A percentile compares a stretch with the other conserved stretches of the same genome.
phyloP scores from a whole-genome alignment of 495 filamentous ascomycete species.

The Acidomyces sp. region DNA sequence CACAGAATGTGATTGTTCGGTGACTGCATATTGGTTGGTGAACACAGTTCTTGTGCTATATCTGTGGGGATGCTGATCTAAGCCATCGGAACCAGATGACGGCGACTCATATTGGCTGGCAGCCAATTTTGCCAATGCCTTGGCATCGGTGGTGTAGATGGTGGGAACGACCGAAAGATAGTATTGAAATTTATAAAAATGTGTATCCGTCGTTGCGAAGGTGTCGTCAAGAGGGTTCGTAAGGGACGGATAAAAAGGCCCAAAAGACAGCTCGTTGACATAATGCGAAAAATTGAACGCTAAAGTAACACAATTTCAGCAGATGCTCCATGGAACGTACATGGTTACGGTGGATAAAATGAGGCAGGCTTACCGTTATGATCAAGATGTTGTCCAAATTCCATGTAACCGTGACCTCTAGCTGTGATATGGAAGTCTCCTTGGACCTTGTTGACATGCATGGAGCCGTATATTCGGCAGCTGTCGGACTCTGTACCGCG shows the following conservation, averaged over 20 bases:
- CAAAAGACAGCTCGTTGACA: conserved; percentile 92
- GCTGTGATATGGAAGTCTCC: conserved; percentile 98
- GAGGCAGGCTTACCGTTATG: conserved; percentile 49
- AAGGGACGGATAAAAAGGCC: conserved; percentile 84
- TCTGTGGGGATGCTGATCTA: conserved; percentile 20
- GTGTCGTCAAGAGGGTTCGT: conserved; percentile 90
- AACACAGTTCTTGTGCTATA: conserved; percentile 45
- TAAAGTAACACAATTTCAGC: too few relatives aligned
- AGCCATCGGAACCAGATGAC: conserved; percentile 15
- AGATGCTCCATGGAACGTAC: too few relatives aligned
- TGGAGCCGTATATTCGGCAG: conserved; percentile 78
- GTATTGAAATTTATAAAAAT: conserved; percentile 98
- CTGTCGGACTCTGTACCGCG: conserved; percentile 42
- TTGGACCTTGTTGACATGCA: conserved; percentile 91
- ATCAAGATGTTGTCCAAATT: conserved; percentile 68
- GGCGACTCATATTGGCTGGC: conserved; percentile 17
- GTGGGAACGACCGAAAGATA: conserved; percentile 94
- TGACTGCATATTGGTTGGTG: conserved; percentile 98
- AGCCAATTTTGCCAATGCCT: conserved; percentile 13
- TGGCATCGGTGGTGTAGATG: conserved; percentile 61
- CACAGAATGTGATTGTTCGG: conserved; percentile 59
- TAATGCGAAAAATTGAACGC: conserved; percentile 98
- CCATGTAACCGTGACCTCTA: conserved; percentile 80
- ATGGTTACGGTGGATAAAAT: too few relatives aligned
- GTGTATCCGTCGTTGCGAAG: conserved; percentile 52